Evolutionary conservation across 179 eudicot species (phyloP).

Genomic region (Nepenthes alata): DNA sequence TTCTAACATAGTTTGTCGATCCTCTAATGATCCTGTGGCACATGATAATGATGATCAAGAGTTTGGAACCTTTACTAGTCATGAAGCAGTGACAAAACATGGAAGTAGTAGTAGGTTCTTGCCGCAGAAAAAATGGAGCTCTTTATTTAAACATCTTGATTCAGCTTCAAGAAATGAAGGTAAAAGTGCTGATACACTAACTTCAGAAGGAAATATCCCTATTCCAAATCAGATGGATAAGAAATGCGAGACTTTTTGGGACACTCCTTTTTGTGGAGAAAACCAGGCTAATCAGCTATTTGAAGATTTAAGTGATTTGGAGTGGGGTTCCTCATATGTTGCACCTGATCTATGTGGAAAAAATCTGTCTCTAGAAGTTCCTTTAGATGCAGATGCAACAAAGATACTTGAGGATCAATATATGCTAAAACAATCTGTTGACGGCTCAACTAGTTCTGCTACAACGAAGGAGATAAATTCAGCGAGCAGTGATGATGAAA

Average conservation of each 20-base stretch:
- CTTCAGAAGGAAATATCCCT: constrained; percentile 7
- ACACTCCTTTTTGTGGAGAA: neutral
- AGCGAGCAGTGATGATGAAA: constrained; percentile 11
- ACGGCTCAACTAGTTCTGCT: constrained; percentile 10
- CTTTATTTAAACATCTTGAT: constrained; percentile 25
- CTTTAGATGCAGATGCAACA: neutral
- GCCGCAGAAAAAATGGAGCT: constrained; percentile 30
- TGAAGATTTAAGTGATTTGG: constrained; percentile 6
- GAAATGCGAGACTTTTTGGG: too few species aligned
- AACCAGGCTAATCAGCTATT: neutral
- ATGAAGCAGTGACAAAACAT: constrained; percentile 5
- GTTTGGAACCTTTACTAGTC: constrained; percentile 6
- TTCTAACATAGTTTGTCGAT: neutral
- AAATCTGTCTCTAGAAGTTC: constrained; percentile 4
- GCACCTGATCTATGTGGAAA: constrained; percentile 3
- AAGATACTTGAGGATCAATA: neutral
- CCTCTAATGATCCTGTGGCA: neutral
- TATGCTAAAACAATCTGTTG: neutral
- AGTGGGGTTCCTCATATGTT: constrained; percentile 3
- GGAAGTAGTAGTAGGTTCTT: constrained; percentile 7
- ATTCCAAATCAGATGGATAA: neutral
- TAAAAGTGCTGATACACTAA: neutral
- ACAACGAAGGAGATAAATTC: constrained; percentile 2
- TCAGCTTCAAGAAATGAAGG: constrained; percentile 1
- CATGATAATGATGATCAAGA: constrained; percentile 4